These are phyloP conservation scores for Geum urbanum DNA, from an alignment of 306 rosid genomes.

Conservation along the genomic window DNA sequence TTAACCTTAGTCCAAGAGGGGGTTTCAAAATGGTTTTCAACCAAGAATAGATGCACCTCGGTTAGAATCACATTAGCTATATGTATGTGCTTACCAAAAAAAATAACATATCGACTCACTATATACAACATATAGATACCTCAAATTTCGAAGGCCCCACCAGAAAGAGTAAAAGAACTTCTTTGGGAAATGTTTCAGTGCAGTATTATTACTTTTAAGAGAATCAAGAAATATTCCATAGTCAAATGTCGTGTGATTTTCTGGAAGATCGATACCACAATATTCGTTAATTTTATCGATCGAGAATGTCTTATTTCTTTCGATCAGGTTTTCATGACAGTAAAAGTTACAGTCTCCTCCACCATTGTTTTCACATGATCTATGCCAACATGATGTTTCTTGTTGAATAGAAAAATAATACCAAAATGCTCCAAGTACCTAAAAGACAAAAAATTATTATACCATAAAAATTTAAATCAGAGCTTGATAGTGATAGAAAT, in stretches of 20 bases:
- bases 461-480: no score
- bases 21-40: no score
- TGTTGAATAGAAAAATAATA: slow-evolving; percentile 25
- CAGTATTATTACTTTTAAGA: slow-evolving; percentile 19
- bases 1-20: no score
- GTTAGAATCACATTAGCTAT: no score
- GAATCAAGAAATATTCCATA: slow-evolving; percentile 35
- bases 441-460: no score
- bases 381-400: slow-evolving; percentile 5
- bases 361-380: neutral
- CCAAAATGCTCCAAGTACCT: slow-evolving; percentile 31
- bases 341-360: slow-evolving; percentile 7
- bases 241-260: slow-evolving; percentile 12
- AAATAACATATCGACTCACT: no score
- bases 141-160: slow-evolving; percentile 39
- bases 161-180: slow-evolving; percentile 27
- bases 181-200: slow-evolving; percentile 13
- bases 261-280: slow-evolving; percentile 8
- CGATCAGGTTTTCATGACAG: neutral
- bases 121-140: slow-evolving; percentile 27
- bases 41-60: no score
- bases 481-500: no score
- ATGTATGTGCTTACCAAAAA: no score
- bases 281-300: neutral
- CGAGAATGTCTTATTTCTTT: neutral